Percentiles rank a stretch among this genome's conserved stretches.
Conservation (phyloP, 2,329 filamentous ascomycete species). For the Alternaria ventricosa region DNA sequence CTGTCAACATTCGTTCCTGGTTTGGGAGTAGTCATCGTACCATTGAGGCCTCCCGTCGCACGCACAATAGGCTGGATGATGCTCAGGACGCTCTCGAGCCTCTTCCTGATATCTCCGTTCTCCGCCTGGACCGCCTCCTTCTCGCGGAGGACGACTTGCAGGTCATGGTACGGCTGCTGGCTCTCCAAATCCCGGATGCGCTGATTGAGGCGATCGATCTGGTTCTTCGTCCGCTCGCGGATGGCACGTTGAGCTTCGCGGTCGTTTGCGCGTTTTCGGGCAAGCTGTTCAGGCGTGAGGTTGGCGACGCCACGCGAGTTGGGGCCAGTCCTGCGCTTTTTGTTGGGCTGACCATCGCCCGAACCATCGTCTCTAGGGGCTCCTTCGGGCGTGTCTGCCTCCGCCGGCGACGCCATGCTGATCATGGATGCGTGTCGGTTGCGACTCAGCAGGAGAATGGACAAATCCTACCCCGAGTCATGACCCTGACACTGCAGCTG, state of each 20-base stretch:
- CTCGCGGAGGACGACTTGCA: constrained; percentile 75
- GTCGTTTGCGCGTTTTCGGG: constrained; percentile 90
- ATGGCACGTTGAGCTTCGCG: constrained; percentile 87
- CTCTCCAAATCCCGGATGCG: constrained; percentile 77
- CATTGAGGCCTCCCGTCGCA: constrained; percentile 51
- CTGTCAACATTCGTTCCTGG: constrained; percentile 12
- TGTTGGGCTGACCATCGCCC: constrained; percentile 28
- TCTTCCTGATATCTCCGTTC: constrained; percentile 77
- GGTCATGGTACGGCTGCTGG: constrained; percentile 82
- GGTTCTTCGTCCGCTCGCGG: constrained; percentile 78
- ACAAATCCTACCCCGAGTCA: constrained; percentile 19
- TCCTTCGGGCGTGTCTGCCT: constrained; percentile 29
- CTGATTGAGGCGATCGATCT: constrained; percentile 76
- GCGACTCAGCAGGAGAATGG: constrained; percentile 18
- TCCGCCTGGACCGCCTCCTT: constrained; percentile 80
- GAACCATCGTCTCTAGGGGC: constrained; percentile 20
- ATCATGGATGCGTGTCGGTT: constrained; percentile 11
- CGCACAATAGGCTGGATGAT: constrained; percentile 67
- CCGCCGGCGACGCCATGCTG: constrained; percentile 32
- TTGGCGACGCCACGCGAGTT: constrained; percentile 79
- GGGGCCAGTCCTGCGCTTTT: constrained; percentile 47
- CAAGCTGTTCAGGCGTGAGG: constrained; percentile 85
- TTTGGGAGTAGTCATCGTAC: constrained; percentile 37
- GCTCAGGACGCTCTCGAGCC: constrained; percentile 69
- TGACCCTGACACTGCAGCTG: constrained; percentile 9